Conservation (phyloP, 371 early-diverging fungal genomes). For the Apophysomyces ossiformis region DNA sequence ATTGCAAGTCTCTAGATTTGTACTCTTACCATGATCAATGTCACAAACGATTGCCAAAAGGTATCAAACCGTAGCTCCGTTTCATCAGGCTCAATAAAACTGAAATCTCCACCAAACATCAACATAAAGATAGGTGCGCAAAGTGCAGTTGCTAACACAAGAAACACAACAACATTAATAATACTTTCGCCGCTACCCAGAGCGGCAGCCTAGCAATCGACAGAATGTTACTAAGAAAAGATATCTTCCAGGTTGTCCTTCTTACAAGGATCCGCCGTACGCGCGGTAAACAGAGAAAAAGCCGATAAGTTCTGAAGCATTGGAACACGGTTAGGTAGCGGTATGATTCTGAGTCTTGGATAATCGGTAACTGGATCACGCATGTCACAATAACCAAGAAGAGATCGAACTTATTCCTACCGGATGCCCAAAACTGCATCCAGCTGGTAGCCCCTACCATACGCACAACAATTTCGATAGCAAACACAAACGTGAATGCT, state of each 20-base stretch:
- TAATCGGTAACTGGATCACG: conserved; percentile 58
- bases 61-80: conserved; percentile 44
- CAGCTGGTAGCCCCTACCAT: conserved; percentile 52
- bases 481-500: conserved; percentile 55
- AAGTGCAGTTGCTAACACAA: conserved; percentile 44
- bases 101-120: conserved; percentile 54
- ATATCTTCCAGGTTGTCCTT: not conserved
- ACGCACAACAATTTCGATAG: conserved; percentile 54
- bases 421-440: conserved; percentile 54
- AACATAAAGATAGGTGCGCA: conserved; percentile 53
- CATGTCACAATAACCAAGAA: conserved; percentile 57
- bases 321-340: conserved; percentile 64
- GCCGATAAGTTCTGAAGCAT: conserved; percentile 53
- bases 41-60: conserved; percentile 51
- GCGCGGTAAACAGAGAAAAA: conserved; percentile 60
- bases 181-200: conserved; percentile 56
- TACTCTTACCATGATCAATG: conserved; percentile 52
- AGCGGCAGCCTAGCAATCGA: conserved; percentile 34
- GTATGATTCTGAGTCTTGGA: conserved; percentile 51
- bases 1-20: not conserved
- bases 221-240: not conserved
- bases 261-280: conserved; percentile 55
- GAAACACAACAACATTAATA: conserved; percentile 45
- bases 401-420: conserved; percentile 53
- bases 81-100: conserved; percentile 24